Conservation (phyloP, 768 basidiomycete species). For the Epithele typhae region DNA sequence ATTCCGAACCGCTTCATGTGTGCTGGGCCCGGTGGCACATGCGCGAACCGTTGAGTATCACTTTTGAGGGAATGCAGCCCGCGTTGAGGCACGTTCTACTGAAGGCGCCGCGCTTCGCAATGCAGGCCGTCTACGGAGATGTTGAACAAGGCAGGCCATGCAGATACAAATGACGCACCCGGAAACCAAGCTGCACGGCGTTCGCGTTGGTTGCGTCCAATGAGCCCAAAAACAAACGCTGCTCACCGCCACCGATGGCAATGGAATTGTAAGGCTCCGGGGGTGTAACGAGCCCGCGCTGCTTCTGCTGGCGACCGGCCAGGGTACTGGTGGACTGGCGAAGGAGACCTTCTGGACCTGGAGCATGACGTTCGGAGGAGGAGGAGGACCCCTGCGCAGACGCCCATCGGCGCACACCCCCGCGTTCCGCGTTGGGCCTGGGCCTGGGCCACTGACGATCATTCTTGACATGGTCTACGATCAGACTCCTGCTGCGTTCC, state of each 20-base stretch:
- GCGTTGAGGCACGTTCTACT: constrained; percentile 99
- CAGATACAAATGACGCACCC: constrained; percentile 44
- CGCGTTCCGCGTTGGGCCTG: no score
- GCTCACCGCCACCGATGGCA: constrained; percentile 89
- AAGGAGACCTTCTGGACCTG: constrained; percentile 22
- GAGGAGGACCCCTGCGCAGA: neutral
- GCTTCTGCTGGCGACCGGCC: constrained; percentile 40
- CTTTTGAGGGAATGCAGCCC: constrained; percentile 98
- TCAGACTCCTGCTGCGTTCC: no score
- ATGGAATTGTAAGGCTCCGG: constrained; percentile 88
- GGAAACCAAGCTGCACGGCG: constrained; percentile 92
- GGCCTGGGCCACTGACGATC: no score
- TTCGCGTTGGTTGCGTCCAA: neutral
- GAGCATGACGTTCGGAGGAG: constrained; percentile 18
- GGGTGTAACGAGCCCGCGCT: constrained; percentile 62
- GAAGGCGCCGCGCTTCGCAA: constrained; percentile 92
- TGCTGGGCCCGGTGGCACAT: constrained; percentile 92
- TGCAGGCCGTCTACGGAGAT: constrained; percentile 75
- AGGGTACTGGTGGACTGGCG: constrained; percentile 13
- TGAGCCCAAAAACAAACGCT: neutral
- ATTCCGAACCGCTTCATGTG: constrained; percentile 86
- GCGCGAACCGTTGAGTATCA: constrained; percentile 99
- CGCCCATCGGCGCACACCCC: no score
- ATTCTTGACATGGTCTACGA: no score
- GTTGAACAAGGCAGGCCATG: neutral